Conservation (phyloP, 169 alveolate genomes). For the Cryptosporidium meleagridis region DNA sequence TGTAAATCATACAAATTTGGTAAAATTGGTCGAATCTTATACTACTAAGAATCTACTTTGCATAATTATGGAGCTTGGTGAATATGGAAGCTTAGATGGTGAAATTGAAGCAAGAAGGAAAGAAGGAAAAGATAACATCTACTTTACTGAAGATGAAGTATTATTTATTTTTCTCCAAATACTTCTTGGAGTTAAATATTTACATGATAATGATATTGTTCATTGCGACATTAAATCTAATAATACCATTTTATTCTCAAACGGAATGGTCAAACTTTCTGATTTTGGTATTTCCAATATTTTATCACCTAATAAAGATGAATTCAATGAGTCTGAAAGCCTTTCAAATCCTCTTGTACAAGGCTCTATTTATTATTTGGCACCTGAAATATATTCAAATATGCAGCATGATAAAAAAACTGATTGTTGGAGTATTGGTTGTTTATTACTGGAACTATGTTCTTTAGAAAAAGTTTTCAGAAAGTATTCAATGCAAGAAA, state of each 20-base stretch:
- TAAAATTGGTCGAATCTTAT: slow-evolving; percentile 35
- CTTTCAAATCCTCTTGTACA: neutral
- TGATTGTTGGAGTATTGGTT: slow-evolving; percentile 71
- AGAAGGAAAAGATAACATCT: slow-evolving; percentile 4
- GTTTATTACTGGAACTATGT: slow-evolving; percentile 49
- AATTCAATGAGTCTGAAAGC: neutral
- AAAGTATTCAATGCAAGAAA: slow-evolving; percentile 41
- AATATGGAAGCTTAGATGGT: slow-evolving; percentile 54
- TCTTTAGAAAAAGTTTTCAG: slow-evolving; percentile 30
- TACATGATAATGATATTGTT: slow-evolving; percentile 75
- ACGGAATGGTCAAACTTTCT: slow-evolving; percentile 50
- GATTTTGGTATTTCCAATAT: slow-evolving; percentile 68
- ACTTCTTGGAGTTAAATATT: slow-evolving; percentile 63
- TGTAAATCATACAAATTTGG: slow-evolving; percentile 21
- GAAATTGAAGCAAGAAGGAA: slow-evolving; percentile 20
- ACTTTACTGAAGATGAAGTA: slow-evolving; percentile 57
- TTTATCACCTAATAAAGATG: neutral
- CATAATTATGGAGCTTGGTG: slow-evolving; percentile 65
- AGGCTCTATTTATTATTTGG: slow-evolving; percentile 52
- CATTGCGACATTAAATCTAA: slow-evolving; percentile 75
- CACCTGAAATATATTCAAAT: slow-evolving; percentile 59
- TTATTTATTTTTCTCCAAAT: slow-evolving; percentile 53
- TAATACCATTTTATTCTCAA: slow-evolving; percentile 50
- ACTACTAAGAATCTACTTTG: slow-evolving; percentile 39
- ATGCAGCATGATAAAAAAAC: slow-evolving; percentile 10